These are phyloP conservation scores for Dalbergia cochinchinensis DNA, from an alignment of 306 rosid genomes.

Conservation along the genomic window DNA sequence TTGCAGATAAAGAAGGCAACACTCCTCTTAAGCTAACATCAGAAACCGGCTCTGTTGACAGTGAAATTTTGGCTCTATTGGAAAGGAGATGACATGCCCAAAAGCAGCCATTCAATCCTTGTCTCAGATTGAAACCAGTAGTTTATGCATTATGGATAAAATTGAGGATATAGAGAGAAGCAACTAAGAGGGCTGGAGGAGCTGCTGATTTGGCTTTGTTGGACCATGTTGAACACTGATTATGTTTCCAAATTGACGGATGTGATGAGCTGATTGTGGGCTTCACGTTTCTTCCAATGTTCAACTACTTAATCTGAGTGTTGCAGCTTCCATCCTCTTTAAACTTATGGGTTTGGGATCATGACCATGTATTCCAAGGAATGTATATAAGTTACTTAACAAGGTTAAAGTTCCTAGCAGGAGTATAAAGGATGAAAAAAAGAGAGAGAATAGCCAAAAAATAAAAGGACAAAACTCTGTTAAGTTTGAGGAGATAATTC, in stretches of 20 bases:
- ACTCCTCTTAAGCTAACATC: conserved; percentile 64
- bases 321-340: conserved; percentile 44
- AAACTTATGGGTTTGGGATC: conserved; percentile 23
- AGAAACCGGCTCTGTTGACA: conserved; percentile 48
- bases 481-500: no score
- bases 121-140: conserved; percentile 33
- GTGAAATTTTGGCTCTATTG: conserved; percentile 57
- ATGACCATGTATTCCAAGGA: conserved; percentile 8
- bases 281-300: conserved; percentile 37
- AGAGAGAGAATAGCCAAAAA: no score
- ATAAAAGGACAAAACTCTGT: background rate
- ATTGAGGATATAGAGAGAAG: conserved; percentile 35
- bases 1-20: conserved; percentile 64
- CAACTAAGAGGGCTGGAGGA: conserved; percentile 20
- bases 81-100: conserved; percentile 52
- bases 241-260: conserved; percentile 1
- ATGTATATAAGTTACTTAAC: conserved; percentile 33
- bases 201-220: conserved; percentile 37
- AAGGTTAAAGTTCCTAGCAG: background rate
- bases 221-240: conserved; percentile 37
- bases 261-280: conserved; percentile 25
- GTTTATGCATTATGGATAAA: conserved; percentile 17
- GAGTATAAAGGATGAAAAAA: background rate
- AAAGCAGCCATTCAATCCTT: conserved; percentile 24
- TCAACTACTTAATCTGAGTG: conserved; percentile 12